Evolutionary conservation across 768 basidiomycete genomes (phyloP).

Genomic region (Suillus ampliporus): DNA sequence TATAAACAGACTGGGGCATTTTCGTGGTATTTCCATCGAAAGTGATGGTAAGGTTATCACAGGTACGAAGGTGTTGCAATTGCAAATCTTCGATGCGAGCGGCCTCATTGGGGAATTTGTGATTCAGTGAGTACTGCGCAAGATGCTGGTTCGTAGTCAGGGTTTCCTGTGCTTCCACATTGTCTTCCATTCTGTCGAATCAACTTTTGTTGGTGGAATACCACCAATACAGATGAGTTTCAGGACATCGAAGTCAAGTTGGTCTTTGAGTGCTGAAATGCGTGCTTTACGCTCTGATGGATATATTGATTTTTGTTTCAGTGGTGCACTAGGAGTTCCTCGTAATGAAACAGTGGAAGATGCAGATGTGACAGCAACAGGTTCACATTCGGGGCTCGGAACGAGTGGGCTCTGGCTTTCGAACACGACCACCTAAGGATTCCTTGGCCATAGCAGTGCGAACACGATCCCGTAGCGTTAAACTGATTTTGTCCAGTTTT

Average conservation of each 20-base stretch:
- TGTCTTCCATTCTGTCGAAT: not conserved
- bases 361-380: too few species aligned
- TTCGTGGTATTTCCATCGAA: slow-evolving; percentile 32
- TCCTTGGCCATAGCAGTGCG: too few species aligned
- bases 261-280: not conserved
- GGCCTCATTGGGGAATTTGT: not conserved
- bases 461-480: too few species aligned
- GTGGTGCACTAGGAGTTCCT: too few species aligned
- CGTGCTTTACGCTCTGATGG: not conserved
- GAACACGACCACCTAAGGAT: too few species aligned
- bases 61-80: slow-evolving; percentile 19
- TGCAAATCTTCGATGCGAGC: slow-evolving; percentile 4
- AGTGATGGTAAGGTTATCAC: slow-evolving; percentile 24
- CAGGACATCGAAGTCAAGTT: not conserved
- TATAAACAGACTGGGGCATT: slow-evolving; percentile 25
- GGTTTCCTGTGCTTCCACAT: not conserved
- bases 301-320: not conserved
- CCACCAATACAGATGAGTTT: not conserved
- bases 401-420: too few species aligned
- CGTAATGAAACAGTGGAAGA: too few species aligned
- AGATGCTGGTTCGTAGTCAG: not conserved
- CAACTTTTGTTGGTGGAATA: slow-evolving; percentile 1
- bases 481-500: too few species aligned
- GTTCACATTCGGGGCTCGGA: too few species aligned
- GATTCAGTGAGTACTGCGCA: not conserved